Percentiles rank a stretch among this genome's conserved stretches.
phyloP scores from a whole-genome alignment of 2,329 filamentous ascomycete species.

The Juglanconis juglandina region DNA sequence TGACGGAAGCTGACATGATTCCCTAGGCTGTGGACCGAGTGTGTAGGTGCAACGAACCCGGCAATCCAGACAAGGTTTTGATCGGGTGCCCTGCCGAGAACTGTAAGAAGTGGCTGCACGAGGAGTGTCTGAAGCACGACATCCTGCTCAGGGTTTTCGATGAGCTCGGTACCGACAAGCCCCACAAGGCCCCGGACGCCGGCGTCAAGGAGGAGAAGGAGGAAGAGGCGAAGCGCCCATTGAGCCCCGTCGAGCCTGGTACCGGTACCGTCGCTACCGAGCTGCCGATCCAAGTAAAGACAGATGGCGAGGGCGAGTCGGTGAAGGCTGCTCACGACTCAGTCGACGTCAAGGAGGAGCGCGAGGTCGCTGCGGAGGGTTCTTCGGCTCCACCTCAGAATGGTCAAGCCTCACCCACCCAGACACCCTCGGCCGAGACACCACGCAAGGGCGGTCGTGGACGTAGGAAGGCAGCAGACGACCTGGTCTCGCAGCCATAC shows the following conservation, averaged over 20 bases:
- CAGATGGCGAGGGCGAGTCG: constrained; percentile 39
- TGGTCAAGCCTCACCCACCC: constrained; percentile 23
- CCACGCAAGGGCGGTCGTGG: constrained; percentile 24
- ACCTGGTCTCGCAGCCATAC: constrained; percentile 42
- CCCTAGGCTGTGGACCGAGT: constrained; percentile 49
- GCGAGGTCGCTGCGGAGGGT: constrained; percentile 21
- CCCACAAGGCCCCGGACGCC: constrained; percentile 36
- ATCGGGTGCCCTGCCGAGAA: constrained; percentile 53
- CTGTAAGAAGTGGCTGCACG: constrained; percentile 62
- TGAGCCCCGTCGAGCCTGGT: constrained; percentile 51
- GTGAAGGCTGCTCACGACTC: constrained; percentile 30
- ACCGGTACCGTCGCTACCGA: constrained; percentile 43
- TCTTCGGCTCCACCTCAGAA: constrained; percentile 14
- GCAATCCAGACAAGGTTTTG: constrained; percentile 59
- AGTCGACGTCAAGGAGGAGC: constrained; percentile 33
- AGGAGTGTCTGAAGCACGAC: constrained; percentile 58
- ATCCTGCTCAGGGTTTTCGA: constrained; percentile 48
- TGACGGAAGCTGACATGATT: background rate
- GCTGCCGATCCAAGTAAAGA: constrained; percentile 52
- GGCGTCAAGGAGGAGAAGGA: constrained; percentile 38
- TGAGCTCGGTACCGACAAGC: constrained; percentile 47
- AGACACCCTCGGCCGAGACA: constrained; percentile 18
- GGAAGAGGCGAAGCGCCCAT: constrained; percentile 40
- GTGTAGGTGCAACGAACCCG: constrained; percentile 58
- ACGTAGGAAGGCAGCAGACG: constrained; percentile 35